Percentiles rank a stretch among this genome's conserved stretches.
Conservation (phyloP, 2,329 filamentous ascomycete genomes). For the Botrytis hyacinthi region DNA sequence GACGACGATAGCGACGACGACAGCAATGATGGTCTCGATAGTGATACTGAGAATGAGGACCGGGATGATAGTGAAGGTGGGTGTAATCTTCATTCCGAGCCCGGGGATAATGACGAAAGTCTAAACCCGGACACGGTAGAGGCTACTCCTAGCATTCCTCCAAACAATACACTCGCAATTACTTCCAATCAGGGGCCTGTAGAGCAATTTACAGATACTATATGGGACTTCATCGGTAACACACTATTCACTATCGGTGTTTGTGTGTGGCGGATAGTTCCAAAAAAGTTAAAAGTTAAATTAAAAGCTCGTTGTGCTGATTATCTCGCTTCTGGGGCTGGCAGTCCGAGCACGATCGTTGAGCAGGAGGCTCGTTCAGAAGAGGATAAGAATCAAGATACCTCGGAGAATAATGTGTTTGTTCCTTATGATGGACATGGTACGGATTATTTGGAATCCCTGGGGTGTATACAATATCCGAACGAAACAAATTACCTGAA, state of each 20-base stretch:
- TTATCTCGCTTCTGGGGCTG: background rate
- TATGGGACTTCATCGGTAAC: background rate
- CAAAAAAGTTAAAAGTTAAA: background rate
- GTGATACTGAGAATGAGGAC: background rate
- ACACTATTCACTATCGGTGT: background rate
- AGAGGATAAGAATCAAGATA: background rate
- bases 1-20: too few species aligned
- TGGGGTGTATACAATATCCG: too few species aligned
- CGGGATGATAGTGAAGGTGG: background rate
- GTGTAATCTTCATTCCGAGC: background rate
- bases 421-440: background rate
- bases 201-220: background rate
- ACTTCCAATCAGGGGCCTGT: background rate
- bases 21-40: background rate
- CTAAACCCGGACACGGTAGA: background rate
- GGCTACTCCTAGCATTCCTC: background rate
- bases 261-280: background rate
- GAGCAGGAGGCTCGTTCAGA: background rate
- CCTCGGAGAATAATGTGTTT: background rate
- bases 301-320: background rate
- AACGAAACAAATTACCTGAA: too few species aligned
- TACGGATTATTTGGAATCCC: background rate
- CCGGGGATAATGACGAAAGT: background rate
- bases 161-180: too few species aligned
- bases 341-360: background rate